These are phyloP conservation scores for Penicillium pulvis DNA, from an alignment of 495 filamentous ascomycete genomes.

Conservation along the genomic window DNA sequence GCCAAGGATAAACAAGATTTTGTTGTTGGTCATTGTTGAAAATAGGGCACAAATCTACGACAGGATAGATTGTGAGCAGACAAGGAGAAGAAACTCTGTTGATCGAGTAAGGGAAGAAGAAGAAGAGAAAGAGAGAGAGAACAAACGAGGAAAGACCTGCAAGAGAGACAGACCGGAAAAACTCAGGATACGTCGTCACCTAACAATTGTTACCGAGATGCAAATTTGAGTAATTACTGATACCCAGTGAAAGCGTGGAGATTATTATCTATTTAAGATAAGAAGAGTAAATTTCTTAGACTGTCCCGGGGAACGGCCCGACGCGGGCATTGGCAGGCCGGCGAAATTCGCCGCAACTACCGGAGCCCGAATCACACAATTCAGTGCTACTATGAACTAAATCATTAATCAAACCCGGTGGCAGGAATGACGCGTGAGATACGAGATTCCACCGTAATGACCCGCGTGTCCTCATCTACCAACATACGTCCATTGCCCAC, in stretches of 20 bases:
- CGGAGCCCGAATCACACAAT: background rate
- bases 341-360: conserved; percentile 1
- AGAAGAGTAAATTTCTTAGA: background rate
- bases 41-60: too few relatives aligned
- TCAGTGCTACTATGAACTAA: background rate
- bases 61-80: too few relatives aligned
- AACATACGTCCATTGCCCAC: conserved; percentile 15
- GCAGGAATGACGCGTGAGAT: conserved; percentile 7
- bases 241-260: background rate
- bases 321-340: background rate
- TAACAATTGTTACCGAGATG: too few relatives aligned
- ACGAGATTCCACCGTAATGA: conserved; percentile 12
- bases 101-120: too few relatives aligned
- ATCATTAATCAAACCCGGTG: conserved; percentile 5
- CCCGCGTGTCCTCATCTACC: conserved; percentile 8
- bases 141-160: background rate
- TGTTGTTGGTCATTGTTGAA: background rate
- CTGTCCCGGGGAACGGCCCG: background rate
- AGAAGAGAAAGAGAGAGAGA: too few relatives aligned
- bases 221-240: too few relatives aligned
- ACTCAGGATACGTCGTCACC: too few relatives aligned
- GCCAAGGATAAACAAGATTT: conserved; percentile 1
- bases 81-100: too few relatives aligned
- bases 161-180: background rate
- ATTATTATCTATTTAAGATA: background rate